These are phyloP conservation scores for Ensete ventricosum DNA, from an alignment of 176 grass and related monocot species.

Conservation along the genomic window DNA sequence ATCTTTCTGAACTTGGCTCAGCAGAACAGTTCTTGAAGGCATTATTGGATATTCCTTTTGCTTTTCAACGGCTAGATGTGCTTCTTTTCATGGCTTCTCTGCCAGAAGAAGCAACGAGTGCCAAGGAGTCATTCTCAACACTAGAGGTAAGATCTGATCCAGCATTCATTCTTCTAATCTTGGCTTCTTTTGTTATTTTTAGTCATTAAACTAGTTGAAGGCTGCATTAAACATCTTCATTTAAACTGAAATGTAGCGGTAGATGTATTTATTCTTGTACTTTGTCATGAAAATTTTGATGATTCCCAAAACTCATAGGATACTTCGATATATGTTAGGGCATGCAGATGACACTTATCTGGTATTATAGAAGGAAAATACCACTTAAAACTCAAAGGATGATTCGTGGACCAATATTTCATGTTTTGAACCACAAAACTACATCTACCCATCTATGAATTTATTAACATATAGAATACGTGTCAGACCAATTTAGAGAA, in stretches of 20 bases:
- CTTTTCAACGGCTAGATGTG: constrained; percentile 60
- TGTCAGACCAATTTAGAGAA: too few relatives aligned
- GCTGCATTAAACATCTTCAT: not conserved
- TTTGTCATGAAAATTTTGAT: too few relatives aligned
- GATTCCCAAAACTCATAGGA: too few relatives aligned
- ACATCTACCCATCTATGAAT: too few relatives aligned
- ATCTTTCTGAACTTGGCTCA: constrained; percentile 51
- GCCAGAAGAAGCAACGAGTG: constrained; percentile 57
- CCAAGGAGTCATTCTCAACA: constrained; percentile 28
- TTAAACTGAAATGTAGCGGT: not conserved
- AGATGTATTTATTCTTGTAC: too few relatives aligned
- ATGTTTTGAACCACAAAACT: too few relatives aligned
- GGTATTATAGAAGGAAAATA: too few relatives aligned
- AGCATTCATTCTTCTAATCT: not conserved
- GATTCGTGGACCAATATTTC: too few relatives aligned
- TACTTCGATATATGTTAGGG: too few relatives aligned
- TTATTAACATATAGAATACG: too few relatives aligned
- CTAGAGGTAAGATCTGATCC: constrained; percentile 51
- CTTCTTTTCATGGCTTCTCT: constrained; percentile 66
- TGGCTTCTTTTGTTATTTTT: not conserved
- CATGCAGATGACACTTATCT: too few relatives aligned
- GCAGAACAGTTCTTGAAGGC: constrained; percentile 73
- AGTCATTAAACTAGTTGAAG: not conserved
- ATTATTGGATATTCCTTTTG: constrained; percentile 56
- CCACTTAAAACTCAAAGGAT: too few relatives aligned